Base-by-base conservation (phyloP, 176 grass and related monocot species). In the Tillandsia fasciculata region DNA sequence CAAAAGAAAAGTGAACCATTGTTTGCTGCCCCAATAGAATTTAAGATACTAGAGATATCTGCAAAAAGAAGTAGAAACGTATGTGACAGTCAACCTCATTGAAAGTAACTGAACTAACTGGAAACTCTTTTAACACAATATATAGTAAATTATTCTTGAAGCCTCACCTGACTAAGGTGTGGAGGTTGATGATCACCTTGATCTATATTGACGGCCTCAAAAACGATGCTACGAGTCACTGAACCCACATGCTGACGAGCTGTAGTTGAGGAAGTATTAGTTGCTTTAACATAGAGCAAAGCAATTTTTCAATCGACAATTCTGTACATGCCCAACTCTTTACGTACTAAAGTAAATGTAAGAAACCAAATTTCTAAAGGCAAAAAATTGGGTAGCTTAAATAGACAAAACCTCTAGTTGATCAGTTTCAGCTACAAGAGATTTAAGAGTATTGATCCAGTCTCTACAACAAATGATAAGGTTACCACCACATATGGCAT, bases 171-270 rank as follows among this genome's bases (percentile, higher is more conserved):
- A 48, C 79, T 64, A 80, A 90, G 53, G 75, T 84, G 78, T 69
- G 79, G 76, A 42, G 88, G 76, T 64, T 81, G 83, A 79, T 64
- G 73, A 70, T 72, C 79, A 11, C 87, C 90, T 24, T 87, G 80
- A 58, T 89, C 88, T 73, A 99, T 73, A 87, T 99, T 92, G 70
- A 99, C 56, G 77, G 89, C 87, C 82, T 99, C 94, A 82, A 99
- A 84, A 63, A 99, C 89, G 76, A 99, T 81, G 70, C 82, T 93
- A 67, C 83, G 87, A 66, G 83, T 51, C 64, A 79, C 63, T 59
- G 84, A 71, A 79, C 70, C 66, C 52, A 75, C 75, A 69, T 83
- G 89, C 77, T 68, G 80, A 12, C 26, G 70, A 72, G 65, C 29
- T 29, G 79, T 64, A 85, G 81, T 84, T 71, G 86, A 78, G 52